Percentiles rank a stretch among this genome's conserved stretches.
These are phyloP conservation scores for Cercospora citrullina DNA, from an alignment of 2,329 filamentous ascomycete species.

Conservation along the genomic window DNA sequence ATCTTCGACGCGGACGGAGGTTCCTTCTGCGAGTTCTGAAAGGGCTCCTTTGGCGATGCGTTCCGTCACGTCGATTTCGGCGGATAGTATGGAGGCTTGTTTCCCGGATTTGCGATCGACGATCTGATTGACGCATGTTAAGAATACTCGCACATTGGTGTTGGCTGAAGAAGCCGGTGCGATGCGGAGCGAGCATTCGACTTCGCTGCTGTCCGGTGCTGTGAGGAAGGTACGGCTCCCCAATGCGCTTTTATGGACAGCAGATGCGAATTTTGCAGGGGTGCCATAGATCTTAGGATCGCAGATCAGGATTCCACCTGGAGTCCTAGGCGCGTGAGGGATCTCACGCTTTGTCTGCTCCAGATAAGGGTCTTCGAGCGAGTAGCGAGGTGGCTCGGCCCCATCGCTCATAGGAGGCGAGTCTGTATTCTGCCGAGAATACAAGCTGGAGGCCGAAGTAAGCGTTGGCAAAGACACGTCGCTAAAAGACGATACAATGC, in stretches of 20 bases:
- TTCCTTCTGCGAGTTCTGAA: slow-evolving; percentile 29
- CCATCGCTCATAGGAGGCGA: slow-evolving; percentile 5
- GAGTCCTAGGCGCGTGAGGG: background rate
- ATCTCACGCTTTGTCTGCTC: slow-evolving; percentile 5
- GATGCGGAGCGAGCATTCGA: slow-evolving; percentile 33
- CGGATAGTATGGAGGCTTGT: slow-evolving; percentile 29
- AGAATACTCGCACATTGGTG: slow-evolving; percentile 23
- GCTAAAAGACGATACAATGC: slow-evolving; percentile 23
- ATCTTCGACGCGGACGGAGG: slow-evolving; percentile 19
- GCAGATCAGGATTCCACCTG: slow-evolving; percentile 32
- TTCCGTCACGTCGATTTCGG: slow-evolving; percentile 35
- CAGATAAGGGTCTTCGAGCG: slow-evolving; percentile 18
- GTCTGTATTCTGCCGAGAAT: slow-evolving; percentile 20
- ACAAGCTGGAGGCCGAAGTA: slow-evolving; percentile 27
- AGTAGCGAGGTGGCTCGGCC: slow-evolving; percentile 16
- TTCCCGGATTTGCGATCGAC: slow-evolving; percentile 32
- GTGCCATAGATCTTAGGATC: slow-evolving; percentile 35
- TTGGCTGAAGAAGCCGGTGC: slow-evolving; percentile 20
- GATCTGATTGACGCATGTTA: slow-evolving; percentile 35
- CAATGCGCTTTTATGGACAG: slow-evolving; percentile 25
- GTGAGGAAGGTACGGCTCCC: slow-evolving; percentile 35
- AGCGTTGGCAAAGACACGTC: slow-evolving; percentile 23
- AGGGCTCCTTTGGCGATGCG: slow-evolving; percentile 31
- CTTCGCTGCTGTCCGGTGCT: slow-evolving; percentile 33
- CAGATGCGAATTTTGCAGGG: slow-evolving; percentile 32